Evolutionary conservation across 129 eudicot species (phyloP).

Genomic region (Flaveria brownii): DNA sequence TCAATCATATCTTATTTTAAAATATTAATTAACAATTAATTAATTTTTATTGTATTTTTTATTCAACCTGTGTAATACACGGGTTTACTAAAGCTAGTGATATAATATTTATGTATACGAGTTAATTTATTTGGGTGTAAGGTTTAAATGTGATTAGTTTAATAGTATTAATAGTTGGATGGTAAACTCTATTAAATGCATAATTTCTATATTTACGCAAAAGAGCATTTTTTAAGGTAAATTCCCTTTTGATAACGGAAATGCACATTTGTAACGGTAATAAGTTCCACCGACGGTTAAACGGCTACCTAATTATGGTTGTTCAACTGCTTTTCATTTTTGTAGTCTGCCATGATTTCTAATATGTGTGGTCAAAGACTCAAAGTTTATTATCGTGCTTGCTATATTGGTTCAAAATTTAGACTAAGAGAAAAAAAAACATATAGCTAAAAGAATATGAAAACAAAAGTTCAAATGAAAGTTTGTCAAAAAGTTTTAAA

Average conservation of each 20-base stretch:
- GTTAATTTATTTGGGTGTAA: background rate
- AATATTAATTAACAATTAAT: too few species aligned
- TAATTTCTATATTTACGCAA: too few species aligned
- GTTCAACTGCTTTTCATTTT: background rate
- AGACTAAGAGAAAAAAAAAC: too few species aligned
- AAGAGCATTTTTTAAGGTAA: background rate
- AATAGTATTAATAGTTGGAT: background rate
- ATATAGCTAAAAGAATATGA: too few species aligned
- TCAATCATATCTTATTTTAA: too few species aligned
- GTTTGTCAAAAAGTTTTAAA: too few species aligned
- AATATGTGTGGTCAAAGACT: background rate
- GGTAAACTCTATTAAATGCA: background rate
- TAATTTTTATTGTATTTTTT: too few species aligned
- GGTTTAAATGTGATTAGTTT: background rate
- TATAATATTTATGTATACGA: background rate
- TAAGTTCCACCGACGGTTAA: background rate
- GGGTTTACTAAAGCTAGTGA: too few species aligned
- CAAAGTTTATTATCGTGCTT: background rate
- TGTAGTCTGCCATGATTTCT: background rate
- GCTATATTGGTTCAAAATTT: too few species aligned
- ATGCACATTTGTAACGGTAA: conserved; percentile 13
- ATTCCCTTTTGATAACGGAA: background rate
- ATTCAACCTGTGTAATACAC: too few species aligned
- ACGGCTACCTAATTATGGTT: conserved; percentile 7
- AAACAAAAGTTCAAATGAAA: too few species aligned